Percentiles rank a stretch among this genome's conserved stretches.
These are phyloP conservation scores for Fusarium nelsonii DNA, from an alignment of 2,329 filamentous ascomycete genomes.

Conservation along the genomic window DNA sequence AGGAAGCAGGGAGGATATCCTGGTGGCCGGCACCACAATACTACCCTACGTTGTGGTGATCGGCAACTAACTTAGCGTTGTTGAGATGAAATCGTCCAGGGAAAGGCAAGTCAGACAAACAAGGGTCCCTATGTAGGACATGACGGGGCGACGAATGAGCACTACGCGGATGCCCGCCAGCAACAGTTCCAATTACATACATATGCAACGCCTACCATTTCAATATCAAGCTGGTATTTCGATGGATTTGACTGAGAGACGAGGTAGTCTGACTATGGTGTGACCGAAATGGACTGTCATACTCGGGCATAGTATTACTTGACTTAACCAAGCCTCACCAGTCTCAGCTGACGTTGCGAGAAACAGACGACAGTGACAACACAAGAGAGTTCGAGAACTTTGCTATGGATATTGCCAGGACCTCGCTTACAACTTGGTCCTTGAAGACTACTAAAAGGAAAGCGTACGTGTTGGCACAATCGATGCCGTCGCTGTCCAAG, in stretches of 20 bases:
- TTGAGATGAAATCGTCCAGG: conserved; percentile 1
- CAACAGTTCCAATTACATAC: not conserved
- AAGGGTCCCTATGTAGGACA: not conserved
- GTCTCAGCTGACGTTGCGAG: not conserved
- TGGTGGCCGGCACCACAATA: conserved; percentile 19
- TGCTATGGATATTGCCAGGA: not conserved
- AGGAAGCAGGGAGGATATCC: conserved; percentile 8
- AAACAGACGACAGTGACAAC: not conserved
- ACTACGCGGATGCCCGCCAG: not conserved
- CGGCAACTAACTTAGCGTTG: conserved; percentile 11
- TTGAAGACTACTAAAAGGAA: not conserved
- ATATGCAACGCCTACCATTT: not conserved
- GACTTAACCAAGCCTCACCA: not conserved
- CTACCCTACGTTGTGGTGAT: conserved; percentile 22
- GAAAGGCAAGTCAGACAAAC: conserved; percentile 1
- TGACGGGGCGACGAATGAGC: not conserved
- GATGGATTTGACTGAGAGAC: no score
- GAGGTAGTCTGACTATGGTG: no score
- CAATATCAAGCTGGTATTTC: not conserved
- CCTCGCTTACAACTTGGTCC: not conserved
- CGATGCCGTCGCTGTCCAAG: not conserved
- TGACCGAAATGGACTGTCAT: no score
- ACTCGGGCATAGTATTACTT: not conserved
- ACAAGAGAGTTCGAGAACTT: not conserved
- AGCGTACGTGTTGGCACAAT: not conserved